A percentile compares a stretch with the other conserved stretches of the same genome.
These are phyloP conservation scores for Diplogelasinospora grovesii DNA, from an alignment of 495 filamentous ascomycete genomes.

Conservation along the genomic window DNA sequence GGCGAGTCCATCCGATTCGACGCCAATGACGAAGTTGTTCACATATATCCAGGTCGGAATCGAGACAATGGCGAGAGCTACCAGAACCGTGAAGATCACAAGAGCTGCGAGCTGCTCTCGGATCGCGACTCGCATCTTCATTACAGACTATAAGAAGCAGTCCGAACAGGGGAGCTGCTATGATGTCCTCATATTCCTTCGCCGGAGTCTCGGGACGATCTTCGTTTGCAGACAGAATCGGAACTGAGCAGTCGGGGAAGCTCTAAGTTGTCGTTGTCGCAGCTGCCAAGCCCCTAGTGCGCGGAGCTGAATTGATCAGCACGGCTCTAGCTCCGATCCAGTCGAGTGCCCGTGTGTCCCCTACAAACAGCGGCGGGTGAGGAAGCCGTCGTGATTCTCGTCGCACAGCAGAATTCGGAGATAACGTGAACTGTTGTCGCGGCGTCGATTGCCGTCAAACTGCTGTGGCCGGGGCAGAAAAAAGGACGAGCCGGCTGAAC, in stretches of 20 bases:
- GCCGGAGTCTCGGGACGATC: background rate
- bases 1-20: constrained; percentile 53
- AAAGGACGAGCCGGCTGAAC: no score
- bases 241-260: background rate
- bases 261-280: no score
- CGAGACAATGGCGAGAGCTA: constrained; percentile 52
- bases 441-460: no score
- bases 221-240: background rate
- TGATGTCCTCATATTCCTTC: constrained; percentile 20
- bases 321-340: no score
- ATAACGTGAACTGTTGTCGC: no score
- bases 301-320: no score
- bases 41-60: constrained; percentile 62
- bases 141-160: constrained; percentile 28
- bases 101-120: constrained; percentile 73
- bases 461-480: no score
- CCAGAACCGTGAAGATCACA: constrained; percentile 61
- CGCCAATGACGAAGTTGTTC: constrained; percentile 62
- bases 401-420: no score
- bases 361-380: no score
- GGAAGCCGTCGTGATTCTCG: no score
- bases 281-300: no score
- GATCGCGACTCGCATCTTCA: constrained; percentile 74
- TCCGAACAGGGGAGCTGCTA: constrained; percentile 11
- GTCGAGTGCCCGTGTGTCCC: no score